Evolutionary conservation across 306 rosid genomes (phyloP), one percentile per base, ranked within the genome.

Genomic region (Malus sylvestris): DNA sequence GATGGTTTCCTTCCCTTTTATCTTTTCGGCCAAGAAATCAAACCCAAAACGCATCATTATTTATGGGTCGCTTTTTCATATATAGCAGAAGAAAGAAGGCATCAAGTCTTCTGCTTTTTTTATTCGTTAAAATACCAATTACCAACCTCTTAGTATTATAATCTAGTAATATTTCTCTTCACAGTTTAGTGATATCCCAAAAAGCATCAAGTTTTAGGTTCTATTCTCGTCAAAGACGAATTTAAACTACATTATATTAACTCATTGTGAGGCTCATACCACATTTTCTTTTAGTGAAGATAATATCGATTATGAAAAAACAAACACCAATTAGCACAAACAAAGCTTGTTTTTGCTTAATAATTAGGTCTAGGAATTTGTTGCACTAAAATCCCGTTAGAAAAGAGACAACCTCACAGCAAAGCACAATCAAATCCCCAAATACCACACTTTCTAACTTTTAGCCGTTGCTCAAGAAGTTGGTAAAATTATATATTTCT

Each of bases 401-500:
- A 63, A 70, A 38, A 38, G 79, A 51, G 55, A 53, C 40, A 49
- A 16, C 45, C 44, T 59, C 20, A 75, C 59, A 59, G 65, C 76
- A 72, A 81, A 82, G 81, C 80, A 30, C 67, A 69, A 76, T 66
- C 78, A 73, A 14, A 13, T 8, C 77, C 38, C 77, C 38, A 72
- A 79, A 62, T 62, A 22, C 22, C 78, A 68, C 81, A 80, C 45
- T 76, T 72, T 57, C 18, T 35, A 40, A 18, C 69, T 76, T 77
- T 53, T 70, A 80, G 81, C 92, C 91, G 90, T 87, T 89, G 87
- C 72, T 72, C 79, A 78, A 82, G 23, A 68, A 44, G 29, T 19
- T 40, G 35, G 67, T 35, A n/a, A 60, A 70, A 13, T 14, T 18
- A 64, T 29, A 64, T 8, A 16, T 18, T 63, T 32, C 10, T 27